Conservation (phyloP, 1,139 yeast genomes). For the Saccharomyces uvarum region DNA sequence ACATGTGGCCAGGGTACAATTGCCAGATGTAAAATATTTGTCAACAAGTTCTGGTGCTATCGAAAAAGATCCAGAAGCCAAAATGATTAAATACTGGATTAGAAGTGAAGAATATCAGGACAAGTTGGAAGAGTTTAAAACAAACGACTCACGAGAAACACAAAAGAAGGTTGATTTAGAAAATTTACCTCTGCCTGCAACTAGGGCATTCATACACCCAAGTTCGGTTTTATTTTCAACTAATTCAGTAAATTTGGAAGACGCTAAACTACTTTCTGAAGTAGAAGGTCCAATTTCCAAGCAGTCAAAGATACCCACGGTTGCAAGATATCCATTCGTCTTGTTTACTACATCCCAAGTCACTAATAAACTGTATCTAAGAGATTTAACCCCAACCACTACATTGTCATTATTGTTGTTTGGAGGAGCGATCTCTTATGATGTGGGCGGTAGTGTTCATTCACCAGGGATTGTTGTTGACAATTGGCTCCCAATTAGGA, state of each 20-base stretch:
- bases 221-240: conserved; percentile 56
- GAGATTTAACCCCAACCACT: conserved; percentile 73
- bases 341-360: conserved; percentile 50
- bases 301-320: conserved; percentile 22
- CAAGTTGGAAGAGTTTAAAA: conserved; percentile 15
- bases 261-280: conserved; percentile 31
- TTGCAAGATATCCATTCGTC: conserved; percentile 45
- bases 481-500: conserved; percentile 72
- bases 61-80: conserved; percentile 77
- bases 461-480: conserved; percentile 67
- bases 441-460: conserved; percentile 41
- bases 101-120: conserved; percentile 46
- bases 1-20: conserved; percentile 67
- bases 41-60: conserved; percentile 71
- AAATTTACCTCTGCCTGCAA: conserved; percentile 40
- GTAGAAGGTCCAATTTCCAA: conserved; percentile 35
- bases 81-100: conserved; percentile 63
- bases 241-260: conserved; percentile 32
- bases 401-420: conserved; percentile 65
- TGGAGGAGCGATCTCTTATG: conserved; percentile 72
- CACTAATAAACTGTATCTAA: conserved; percentile 61
- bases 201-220: conserved; percentile 76
- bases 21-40: conserved; percentile 72
- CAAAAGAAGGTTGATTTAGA: conserved; percentile 12
- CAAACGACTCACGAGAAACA: not conserved